Percentiles rank a stretch among this genome's conserved stretches.
These are phyloP conservation scores for Cylindricascospora bacillispora DNA, from an alignment of 1,139 yeast species.

Conservation along the genomic window DNA sequence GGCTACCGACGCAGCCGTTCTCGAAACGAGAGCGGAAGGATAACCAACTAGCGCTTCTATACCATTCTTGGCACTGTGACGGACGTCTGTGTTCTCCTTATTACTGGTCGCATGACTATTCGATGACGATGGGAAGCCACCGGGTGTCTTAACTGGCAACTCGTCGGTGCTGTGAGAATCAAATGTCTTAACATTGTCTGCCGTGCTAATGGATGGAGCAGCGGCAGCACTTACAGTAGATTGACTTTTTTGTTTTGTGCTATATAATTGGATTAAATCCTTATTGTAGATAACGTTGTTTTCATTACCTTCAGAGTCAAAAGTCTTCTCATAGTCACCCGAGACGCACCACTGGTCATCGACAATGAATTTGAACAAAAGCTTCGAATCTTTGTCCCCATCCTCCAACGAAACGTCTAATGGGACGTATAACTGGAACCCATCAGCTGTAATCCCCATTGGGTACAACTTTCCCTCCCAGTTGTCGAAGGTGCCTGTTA, in stretches of 20 bases:
- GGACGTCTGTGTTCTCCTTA: too few species aligned
- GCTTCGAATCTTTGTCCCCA: slow-evolving; percentile 28
- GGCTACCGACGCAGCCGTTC: too few species aligned
- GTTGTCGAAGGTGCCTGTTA: slow-evolving; percentile 68
- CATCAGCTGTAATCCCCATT: too few species aligned
- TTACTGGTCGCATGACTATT: too few species aligned
- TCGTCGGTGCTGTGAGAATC: too few species aligned
- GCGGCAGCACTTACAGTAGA: slow-evolving; percentile 8
- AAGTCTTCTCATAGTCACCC: slow-evolving; percentile 32
- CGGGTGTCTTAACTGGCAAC: neutral
- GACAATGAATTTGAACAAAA: slow-evolving; percentile 59
- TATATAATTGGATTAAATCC: slow-evolving; percentile 8
- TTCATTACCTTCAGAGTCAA: slow-evolving; percentile 41
- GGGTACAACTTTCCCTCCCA: slow-evolving; percentile 62
- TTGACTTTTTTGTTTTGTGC: slow-evolving; percentile 9
- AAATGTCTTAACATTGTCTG: slow-evolving; percentile 7
- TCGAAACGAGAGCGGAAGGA: too few species aligned
- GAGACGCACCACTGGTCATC: slow-evolving; percentile 61
- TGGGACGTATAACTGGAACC: too few species aligned
- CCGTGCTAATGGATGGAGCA: slow-evolving; percentile 6
- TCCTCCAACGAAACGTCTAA: slow-evolving; percentile 40
- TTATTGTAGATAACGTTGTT: slow-evolving; percentile 45
- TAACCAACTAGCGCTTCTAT: too few species aligned
- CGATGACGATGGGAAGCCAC: neutral
- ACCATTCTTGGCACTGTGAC: too few species aligned